Base-by-base conservation (phyloP, 2,329 filamentous ascomycete species). In the Ascochyta koolunga region DNA sequence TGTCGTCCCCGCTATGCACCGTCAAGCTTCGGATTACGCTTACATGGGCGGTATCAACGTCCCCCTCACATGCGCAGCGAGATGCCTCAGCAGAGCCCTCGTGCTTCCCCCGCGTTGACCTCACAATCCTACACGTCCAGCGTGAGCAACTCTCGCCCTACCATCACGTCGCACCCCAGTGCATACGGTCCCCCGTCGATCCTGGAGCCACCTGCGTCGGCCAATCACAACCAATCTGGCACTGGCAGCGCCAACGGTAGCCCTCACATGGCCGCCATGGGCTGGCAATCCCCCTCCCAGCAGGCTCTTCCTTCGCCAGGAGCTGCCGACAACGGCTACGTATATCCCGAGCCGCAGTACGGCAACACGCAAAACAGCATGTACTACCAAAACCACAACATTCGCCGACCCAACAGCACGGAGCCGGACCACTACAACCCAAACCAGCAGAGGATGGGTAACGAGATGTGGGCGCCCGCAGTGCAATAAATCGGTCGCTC, bases 281-380 rank as follows among this genome's bases (percentile, higher is more conserved):
- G 90, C 49, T 97, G 93, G 93, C 89, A 91, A 62, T 96, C 92
- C 4, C 92, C 92, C 4, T 86, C 87, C 2, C 89, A 93, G 62
- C 85, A 86, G 60, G 83, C 84, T 27, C 86, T 91, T 61, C 86
- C 89, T 9, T 88, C 89, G 8, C 89, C 92, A 38, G 84, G 83
- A 38, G 86, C 84, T 43, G 81, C 81, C 59, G 93, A 91, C 60
- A 71, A 65, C 38, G 86, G 90, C 58, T 96, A 96, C 70, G 86
- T 89, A 7, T 96, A 97, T 64, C 89, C 91, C 0, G 91, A 96
- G 64, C 85, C 86, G 4, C 80, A 79, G 22, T 88, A 88, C 56
- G 82, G 83, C 31, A 82, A 84, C 43, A 82, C 82, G 33, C 80
- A 81, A 29, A 82, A 83, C 36, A 82, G 86, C 70, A 83, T 82